Percentiles rank a stretch among this genome's conserved stretches.
phyloP scores from a whole-genome alignment of 1,284 basidiomycete species.

The Melampsora americana region DNA sequence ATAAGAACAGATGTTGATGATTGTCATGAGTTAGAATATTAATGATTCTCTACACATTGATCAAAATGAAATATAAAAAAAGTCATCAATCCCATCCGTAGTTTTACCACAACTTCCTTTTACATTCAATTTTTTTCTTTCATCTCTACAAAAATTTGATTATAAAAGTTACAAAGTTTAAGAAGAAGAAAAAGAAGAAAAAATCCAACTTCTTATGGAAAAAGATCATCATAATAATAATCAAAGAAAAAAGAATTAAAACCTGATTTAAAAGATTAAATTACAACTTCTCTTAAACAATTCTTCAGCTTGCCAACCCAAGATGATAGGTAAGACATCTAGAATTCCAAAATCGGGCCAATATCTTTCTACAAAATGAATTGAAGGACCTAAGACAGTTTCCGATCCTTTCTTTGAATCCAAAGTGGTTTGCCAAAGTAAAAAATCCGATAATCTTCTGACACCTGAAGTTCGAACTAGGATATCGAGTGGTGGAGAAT shows the following conservation, averaged over 20 bases:
- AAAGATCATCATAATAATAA: no score
- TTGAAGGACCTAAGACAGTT: conserved; percentile 75
- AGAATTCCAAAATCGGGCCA: conserved; percentile 93
- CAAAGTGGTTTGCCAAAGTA: conserved; percentile 82
- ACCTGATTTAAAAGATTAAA: not conserved
- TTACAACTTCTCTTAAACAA: conserved; percentile 17
- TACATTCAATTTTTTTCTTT: no score
- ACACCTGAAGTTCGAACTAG: conserved; percentile 90
- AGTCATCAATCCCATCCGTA: no score
- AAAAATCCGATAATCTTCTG: conserved; percentile 80
- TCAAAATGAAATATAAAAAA: no score
- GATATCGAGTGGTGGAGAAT: conserved; percentile 74
- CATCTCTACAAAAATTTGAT: no score
- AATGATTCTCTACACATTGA: no score
- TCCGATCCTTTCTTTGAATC: conserved; percentile 56
- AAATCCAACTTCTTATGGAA: no score
- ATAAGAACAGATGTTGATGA: no score
- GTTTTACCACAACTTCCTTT: no score
- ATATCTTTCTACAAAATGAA: conserved; percentile 85
- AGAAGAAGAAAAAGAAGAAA: no score
- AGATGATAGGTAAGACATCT: conserved; percentile 77
- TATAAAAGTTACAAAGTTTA: no score
- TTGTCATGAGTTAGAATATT: no score
- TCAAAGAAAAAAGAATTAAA: not conserved
- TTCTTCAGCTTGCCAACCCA: conserved; percentile 67